Conservation (phyloP, 495 filamentous ascomycete species). For the Neurospora sp. region DNA sequence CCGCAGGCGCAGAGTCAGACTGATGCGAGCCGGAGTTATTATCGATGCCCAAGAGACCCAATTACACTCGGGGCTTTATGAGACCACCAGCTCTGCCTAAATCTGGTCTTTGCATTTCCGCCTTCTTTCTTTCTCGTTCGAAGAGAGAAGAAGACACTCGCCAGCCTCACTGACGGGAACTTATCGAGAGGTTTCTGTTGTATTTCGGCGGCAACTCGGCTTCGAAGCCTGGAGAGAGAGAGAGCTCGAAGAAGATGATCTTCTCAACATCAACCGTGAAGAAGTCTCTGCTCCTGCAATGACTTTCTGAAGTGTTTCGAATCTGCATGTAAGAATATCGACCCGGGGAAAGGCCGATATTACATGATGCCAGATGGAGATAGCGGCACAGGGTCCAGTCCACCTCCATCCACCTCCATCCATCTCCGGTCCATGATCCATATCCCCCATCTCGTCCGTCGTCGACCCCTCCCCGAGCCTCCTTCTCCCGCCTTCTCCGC, state of each 20-base stretch:
- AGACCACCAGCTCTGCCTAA: neutral
- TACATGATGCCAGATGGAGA: neutral
- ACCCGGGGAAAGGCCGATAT: neutral
- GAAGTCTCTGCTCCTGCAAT: neutral
- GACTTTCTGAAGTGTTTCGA: neutral
- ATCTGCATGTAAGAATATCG: neutral
- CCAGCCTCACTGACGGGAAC: neutral
- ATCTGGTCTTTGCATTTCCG: neutral
- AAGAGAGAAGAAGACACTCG: neutral
- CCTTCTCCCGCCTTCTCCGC: slow-evolving; percentile 9
- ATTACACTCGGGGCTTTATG: neutral
- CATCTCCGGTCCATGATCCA: neutral
- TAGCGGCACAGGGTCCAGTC: neutral
- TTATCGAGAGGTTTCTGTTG: neutral
- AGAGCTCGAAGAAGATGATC: neutral
- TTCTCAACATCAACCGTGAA: neutral
- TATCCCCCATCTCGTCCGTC: slow-evolving; percentile 5
- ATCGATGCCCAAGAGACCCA: neutral
- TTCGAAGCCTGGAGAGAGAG: neutral
- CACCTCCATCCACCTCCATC: neutral
- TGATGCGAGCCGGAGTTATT: neutral
- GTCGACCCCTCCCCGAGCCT: slow-evolving; percentile 15
- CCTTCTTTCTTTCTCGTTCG: neutral
- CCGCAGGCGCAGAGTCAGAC: neutral
- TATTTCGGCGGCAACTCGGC: neutral